Evolutionary conservation across 2,329 filamentous ascomycete genomes (phyloP).

Genomic region (Fusarium mangiferae): DNA sequence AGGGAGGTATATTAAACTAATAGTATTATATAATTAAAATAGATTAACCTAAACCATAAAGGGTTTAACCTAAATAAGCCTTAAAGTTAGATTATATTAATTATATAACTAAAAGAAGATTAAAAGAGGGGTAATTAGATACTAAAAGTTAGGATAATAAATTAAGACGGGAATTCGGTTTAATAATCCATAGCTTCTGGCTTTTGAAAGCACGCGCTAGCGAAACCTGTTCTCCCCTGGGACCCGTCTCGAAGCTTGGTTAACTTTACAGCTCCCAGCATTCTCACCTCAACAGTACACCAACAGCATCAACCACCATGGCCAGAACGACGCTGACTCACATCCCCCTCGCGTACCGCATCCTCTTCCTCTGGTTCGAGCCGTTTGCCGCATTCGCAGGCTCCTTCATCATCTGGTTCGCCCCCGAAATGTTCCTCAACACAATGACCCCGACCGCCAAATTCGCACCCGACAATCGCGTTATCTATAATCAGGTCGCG

Average conservation of each 20-base stretch:
- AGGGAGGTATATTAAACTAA: too few relatives aligned
- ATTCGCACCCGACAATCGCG: constrained; percentile 29
- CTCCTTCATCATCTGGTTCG: constrained; percentile 1
- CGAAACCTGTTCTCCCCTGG: background rate
- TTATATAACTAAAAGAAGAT: too few relatives aligned
- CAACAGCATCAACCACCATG: background rate
- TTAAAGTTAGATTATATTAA: too few relatives aligned
- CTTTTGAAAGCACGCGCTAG: background rate
- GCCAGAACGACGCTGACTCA: background rate
- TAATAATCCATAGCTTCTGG: constrained; percentile 9
- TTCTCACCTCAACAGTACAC: too few relatives aligned
- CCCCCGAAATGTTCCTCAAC: constrained; percentile 14
- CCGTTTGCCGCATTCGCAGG: constrained; percentile 14
- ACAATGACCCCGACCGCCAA: constrained; percentile 15
- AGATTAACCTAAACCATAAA: too few relatives aligned
- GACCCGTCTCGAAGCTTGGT: background rate
- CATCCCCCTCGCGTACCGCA: constrained; percentile 23
- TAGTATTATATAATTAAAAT: too few relatives aligned
- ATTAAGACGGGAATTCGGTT: too few relatives aligned
- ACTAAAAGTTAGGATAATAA: too few relatives aligned
- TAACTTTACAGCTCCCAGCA: background rate
- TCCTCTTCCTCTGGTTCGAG: constrained; percentile 30
- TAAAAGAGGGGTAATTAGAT: too few relatives aligned
- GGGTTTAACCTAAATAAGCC: too few relatives aligned
- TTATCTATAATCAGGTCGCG: constrained; percentile 32